Evolutionary conservation across 495 filamentous ascomycete genomes (phyloP).

Genomic region (Trichoderma reesei): DNA sequence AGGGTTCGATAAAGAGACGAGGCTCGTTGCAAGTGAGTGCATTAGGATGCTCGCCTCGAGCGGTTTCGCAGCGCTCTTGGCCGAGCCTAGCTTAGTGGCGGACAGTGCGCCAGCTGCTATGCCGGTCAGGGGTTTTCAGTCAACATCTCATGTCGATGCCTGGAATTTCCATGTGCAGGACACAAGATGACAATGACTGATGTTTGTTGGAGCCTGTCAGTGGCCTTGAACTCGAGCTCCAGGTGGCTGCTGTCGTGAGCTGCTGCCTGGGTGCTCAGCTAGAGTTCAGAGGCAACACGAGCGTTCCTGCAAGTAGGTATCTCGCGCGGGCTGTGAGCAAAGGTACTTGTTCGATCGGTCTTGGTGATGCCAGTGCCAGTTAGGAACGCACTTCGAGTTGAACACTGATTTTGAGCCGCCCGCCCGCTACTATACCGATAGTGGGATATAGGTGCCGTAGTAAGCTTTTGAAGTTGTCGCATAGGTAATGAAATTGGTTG

Average conservation of each 20-base stretch:
- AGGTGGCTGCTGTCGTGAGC: no score
- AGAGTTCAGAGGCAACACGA: no score
- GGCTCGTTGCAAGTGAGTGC: slow-evolving; percentile 7
- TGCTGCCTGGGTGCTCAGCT: no score
- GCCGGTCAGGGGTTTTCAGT: background rate
- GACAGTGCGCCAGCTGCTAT: background rate
- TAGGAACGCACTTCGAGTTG: no score
- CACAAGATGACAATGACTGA: no score
- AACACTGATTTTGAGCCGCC: background rate
- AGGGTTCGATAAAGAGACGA: background rate
- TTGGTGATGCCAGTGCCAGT: background rate
- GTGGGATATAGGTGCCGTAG: no score
- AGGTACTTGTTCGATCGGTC: background rate
- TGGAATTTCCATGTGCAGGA: no score
- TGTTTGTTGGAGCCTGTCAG: no score
- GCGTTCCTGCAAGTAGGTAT: background rate
- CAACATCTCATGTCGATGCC: background rate
- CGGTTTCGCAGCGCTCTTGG: background rate
- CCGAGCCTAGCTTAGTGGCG: background rate
- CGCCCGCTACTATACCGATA: background rate
- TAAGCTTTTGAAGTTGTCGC: background rate
- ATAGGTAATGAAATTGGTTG: background rate
- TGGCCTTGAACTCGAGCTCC: no score
- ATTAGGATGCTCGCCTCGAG: slow-evolving; percentile 3
- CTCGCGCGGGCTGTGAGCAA: background rate